A percentile compares a stretch with the other conserved stretches of the same genome.
phyloP scores from a whole-genome alignment of 768 basidiomycete genomes.

The Tremella yokohamensis region DNA sequence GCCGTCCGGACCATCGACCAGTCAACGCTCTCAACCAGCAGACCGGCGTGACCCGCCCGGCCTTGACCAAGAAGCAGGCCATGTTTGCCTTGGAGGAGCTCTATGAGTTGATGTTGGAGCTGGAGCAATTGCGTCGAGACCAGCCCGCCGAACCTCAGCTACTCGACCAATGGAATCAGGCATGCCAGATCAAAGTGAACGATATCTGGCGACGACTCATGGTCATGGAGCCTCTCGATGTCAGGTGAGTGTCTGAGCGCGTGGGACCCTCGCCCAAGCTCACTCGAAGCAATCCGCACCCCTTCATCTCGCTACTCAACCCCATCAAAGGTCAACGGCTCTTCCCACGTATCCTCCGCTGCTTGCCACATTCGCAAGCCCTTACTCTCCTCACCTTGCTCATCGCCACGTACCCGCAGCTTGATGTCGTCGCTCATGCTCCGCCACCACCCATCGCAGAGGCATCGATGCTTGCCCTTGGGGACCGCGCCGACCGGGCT shows the following conservation, averaged over 20 bases:
- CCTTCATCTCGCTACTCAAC: constrained; percentile 85
- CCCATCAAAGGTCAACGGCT: constrained; percentile 90
- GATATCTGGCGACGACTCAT: constrained; percentile 74
- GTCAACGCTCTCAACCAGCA: constrained; percentile 45
- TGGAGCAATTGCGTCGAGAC: constrained; percentile 79
- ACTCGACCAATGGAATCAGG: constrained; percentile 42
- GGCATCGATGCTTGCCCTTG: constrained; percentile 55
- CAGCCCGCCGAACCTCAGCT: constrained; percentile 57
- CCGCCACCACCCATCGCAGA: constrained; percentile 59
- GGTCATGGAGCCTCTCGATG: constrained; percentile 87
- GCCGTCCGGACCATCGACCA: constrained; percentile 42
- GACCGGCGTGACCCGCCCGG: constrained; percentile 33
- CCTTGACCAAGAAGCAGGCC: constrained; percentile 71
- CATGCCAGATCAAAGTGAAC: constrained; percentile 55
- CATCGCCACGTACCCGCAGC: constrained; percentile 87
- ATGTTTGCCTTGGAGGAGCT: constrained; percentile 75
- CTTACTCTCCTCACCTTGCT: constrained; percentile 84
- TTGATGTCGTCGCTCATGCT: constrained; percentile 82
- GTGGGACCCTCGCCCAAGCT: constrained; percentile 6
- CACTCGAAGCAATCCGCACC: constrained; percentile 77
- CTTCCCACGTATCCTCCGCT: constrained; percentile 79
- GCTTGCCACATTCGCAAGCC: constrained; percentile 72
- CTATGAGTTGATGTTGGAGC: constrained; percentile 75
- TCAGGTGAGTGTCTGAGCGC: constrained; percentile 60
- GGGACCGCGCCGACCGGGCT: constrained; percentile 38